phyloP scores from a whole-genome alignment of 164 flowering plant genomes.

The Protea cynaroides region DNA sequence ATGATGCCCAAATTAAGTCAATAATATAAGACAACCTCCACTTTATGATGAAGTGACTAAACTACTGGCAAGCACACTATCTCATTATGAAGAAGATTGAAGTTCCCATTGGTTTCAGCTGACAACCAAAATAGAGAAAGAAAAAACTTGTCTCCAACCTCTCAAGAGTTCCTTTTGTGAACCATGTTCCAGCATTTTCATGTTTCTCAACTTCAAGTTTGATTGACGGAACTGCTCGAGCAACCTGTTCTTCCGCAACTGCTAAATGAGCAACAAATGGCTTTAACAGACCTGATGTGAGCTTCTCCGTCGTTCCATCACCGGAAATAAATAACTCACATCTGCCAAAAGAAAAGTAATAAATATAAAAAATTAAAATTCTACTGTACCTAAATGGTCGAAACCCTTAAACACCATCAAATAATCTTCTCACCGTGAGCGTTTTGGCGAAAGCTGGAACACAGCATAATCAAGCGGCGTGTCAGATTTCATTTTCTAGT shows the following conservation, averaged over 20 bases:
- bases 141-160: slow-evolving; percentile 35
- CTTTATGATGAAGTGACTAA: neutral
- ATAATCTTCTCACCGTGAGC: slow-evolving; percentile 48
- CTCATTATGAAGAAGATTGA: neutral
- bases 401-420: neutral
- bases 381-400: neutral
- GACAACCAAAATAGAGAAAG: neutral
- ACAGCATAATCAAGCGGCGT: slow-evolving; percentile 67
- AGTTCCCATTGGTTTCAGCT: neutral
- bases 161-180: slow-evolving; percentile 95
- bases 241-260: slow-evolving; percentile 81
- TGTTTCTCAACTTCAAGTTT: slow-evolving; percentile 64
- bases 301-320: slow-evolving; percentile 71
- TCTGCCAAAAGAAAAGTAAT: slow-evolving; percentile 34
- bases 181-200: slow-evolving; percentile 68
- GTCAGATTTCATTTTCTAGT: slow-evolving; percentile 53
- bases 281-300: slow-evolving; percentile 85
- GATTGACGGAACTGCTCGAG: slow-evolving; percentile 52
- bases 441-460: slow-evolving; percentile 74
- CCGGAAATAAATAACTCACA: slow-evolving; percentile 87
- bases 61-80: too few relatives aligned
- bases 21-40: neutral
- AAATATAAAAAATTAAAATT: neutral
- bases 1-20: slow-evolving; percentile 8
- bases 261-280: slow-evolving; percentile 78